Percentiles rank a stretch among this genome's conserved stretches.
phyloP scores from a whole-genome alignment of 2,329 filamentous ascomycete species.

The Myriosclerotinia duriaeana region DNA sequence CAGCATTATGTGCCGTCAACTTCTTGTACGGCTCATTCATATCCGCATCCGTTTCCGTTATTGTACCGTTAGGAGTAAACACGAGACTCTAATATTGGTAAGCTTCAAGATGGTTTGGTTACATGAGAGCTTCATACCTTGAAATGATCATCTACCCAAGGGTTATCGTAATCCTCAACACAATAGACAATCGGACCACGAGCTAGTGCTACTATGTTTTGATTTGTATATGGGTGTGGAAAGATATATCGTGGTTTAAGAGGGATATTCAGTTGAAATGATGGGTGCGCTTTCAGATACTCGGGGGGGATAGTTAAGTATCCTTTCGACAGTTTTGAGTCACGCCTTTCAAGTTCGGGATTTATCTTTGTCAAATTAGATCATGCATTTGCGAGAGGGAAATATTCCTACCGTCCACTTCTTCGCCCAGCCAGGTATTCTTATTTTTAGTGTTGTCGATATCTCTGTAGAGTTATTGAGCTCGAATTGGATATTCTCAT shows the following conservation, averaged over 20 bases:
- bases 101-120: background rate
- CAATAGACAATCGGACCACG: constrained; percentile 62
- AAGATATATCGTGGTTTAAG: constrained; percentile 51
- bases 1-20: constrained; percentile 31
- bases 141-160: constrained; percentile 57
- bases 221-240: constrained; percentile 57
- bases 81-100: constrained; percentile 23
- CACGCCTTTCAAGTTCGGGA: constrained; percentile 22
- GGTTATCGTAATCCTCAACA: constrained; percentile 58
- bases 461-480: constrained; percentile 42
- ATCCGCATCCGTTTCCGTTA: constrained; percentile 28
- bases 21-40: constrained; percentile 31
- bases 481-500: constrained; percentile 51
- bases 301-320: constrained; percentile 49
- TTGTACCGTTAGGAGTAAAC: constrained; percentile 26
- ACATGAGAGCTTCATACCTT: constrained; percentile 36
- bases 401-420: constrained; percentile 36
- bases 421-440: constrained; percentile 56
- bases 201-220: constrained; percentile 53
- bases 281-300: constrained; percentile 44
- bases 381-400: background rate
- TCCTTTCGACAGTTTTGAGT: constrained; percentile 42
- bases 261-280: constrained; percentile 48
- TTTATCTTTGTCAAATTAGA: constrained; percentile 34
- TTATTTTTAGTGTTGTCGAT: constrained; percentile 47